These are phyloP conservation scores for Metschnikowia reukaufii DNA, from an alignment of 805 yeast species.

Conservation along the genomic window DNA sequence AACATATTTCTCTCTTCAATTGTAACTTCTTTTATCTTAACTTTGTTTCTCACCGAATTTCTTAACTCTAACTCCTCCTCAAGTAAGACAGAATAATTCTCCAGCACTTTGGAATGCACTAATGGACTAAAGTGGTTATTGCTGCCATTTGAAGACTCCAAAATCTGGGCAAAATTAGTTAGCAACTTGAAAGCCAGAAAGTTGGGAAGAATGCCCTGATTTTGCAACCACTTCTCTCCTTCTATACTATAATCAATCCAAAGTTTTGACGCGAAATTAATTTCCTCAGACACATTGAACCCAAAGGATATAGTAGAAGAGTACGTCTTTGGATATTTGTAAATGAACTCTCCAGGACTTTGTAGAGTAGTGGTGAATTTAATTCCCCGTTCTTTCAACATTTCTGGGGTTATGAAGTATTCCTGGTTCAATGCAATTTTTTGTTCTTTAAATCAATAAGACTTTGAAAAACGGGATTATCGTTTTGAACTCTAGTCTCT, in stretches of 20 bases:
- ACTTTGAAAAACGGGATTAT: constrained; percentile 24
- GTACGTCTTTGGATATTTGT: constrained; percentile 58
- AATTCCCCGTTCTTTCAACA: constrained; percentile 50
- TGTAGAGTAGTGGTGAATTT: constrained; percentile 50
- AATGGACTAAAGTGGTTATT: constrained; percentile 34
- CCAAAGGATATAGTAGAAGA: constrained; percentile 55
- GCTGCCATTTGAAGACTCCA: constrained; percentile 34
- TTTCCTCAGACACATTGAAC: constrained; percentile 53
- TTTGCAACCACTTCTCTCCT: constrained; percentile 51
- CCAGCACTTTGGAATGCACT: constrained; percentile 33
- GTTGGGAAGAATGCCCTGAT: constrained; percentile 50
- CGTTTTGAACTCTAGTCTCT: constrained; percentile 29
- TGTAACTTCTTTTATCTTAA: constrained; percentile 31
- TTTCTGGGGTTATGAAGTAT: constrained; percentile 49
- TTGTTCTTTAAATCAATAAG: constrained; percentile 14
- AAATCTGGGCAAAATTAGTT: constrained; percentile 44
- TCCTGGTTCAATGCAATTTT: constrained; percentile 38
- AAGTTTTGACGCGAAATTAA: constrained; percentile 52
- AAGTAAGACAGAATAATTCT: constrained; percentile 34
- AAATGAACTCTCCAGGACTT: constrained; percentile 58
- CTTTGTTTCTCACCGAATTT: constrained; percentile 28
- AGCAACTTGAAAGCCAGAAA: constrained; percentile 53
- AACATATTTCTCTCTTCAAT: constrained; percentile 33
- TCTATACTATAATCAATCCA: constrained; percentile 56
- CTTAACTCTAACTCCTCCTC: constrained; percentile 47